Base-by-base conservation (phyloP, 805 yeast genomes). In the Tetrapisispora phaffii region DNA sequence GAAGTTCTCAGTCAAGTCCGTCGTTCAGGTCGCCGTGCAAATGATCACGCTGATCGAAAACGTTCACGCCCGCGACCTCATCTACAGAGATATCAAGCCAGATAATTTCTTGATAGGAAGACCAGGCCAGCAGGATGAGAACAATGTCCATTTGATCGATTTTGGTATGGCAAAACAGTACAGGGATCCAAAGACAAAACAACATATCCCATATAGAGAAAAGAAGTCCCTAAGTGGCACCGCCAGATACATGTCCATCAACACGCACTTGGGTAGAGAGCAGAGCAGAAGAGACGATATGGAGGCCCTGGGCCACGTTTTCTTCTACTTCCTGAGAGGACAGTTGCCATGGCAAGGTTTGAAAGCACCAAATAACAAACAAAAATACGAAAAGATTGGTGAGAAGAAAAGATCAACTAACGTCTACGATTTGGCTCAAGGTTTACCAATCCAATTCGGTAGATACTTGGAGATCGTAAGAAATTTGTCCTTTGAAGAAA, bases 121-220 rank as follows among this genome's bases (percentile, higher is more conserved):
- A 59, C 94, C 93, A 12, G 84, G 82, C 37, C 75, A 87, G 35
- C 79, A 85, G 15, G 85, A 85, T 56, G 95, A 89, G 47, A 88
- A 89, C 62, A 74, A 76, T 47, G 85, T 93, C 43, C 88, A 86
- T 67, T 73, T 93, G 50, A 95, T 93, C 45, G 98, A 93, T 68
- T 93, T 93, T 63, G 98, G 98, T 51, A 93, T 93, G 97, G 97
- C 97, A 26, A 93, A 93, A 67, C 94, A 86, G 60, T 93, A 89
- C 68, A 79, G 97, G 62, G 98, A 93, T 69, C 97, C 97, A 44
- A 84, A 86, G 65, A 83, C 97, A 12, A 87, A 87, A 60, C 84
- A 82, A 60, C 98, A 93, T 66, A 93, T 93, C 53, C 97, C 98
- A 28, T 93, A 89, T 67, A 76, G 97, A 57, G 98, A 93, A 65